Base-by-base conservation (phyloP, 371 early-diverging fungal species). In the Syncephalastrum monosporum region DNA sequence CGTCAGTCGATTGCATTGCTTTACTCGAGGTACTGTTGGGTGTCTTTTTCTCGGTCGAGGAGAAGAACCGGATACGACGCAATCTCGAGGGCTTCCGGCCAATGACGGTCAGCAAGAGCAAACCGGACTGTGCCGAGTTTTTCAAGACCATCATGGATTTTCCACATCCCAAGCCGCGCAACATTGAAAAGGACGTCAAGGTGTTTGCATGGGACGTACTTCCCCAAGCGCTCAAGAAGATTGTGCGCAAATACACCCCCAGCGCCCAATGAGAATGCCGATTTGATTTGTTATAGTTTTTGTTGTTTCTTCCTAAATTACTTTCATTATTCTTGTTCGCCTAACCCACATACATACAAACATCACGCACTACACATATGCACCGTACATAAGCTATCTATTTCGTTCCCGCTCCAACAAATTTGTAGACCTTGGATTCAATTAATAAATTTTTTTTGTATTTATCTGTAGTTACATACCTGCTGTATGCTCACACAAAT, bases 161-260 rank as follows among this genome's bases (percentile, higher is more conserved):
- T 62, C 88, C 89, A 0, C 85, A 88, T 62, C 91, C 92, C 46
- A 91, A 89, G 69, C 92, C 92, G 24, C 69, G 92, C 23, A 91
- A 91, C 61, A 91, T 91, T 55, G 91, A 91, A 70, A 92, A 92
- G 60, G 91, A 91, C 49, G 88, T 92, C 71, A 91, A 91, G 68
- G 89, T 92, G 1, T 92, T 90, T 67, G 81, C 82, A 14, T 92
- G 92, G 92, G 73, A 79, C 50, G 77, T 81, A 0, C 67, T 90
- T 13, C 82, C 86, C 0, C 68, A 74, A 17, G 87, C 87, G 2
- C 75, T 89, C 14, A 79, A 79, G 50, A 90, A 90, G 61, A 85
- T 90, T 57, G 82, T 90, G 23, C 69, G 83, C 69, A 90, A 87
- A 68, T 82, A 79, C 57, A 81, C 81, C 16, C 63, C 67, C 7